Conservation (phyloP, 106 monocot species). For the Alisma plantagoaquatica region DNA sequence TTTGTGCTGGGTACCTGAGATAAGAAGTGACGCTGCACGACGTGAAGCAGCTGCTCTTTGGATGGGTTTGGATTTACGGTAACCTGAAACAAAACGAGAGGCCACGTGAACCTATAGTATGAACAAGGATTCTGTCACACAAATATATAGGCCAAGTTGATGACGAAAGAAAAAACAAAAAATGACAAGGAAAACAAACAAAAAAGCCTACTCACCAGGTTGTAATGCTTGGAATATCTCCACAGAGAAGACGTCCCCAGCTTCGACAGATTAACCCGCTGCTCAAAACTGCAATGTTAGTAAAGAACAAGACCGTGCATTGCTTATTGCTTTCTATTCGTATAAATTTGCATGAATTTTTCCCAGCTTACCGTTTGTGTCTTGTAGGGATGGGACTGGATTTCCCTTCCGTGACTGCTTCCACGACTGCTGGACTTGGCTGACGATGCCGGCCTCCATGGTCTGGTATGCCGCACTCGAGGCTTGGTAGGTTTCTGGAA, state of each 20-base stretch:
- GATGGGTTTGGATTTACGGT: constrained; percentile 57
- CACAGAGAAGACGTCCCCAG: constrained; percentile 55
- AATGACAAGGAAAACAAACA: no score
- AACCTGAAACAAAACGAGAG: constrained; percentile 19
- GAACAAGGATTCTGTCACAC: background rate
- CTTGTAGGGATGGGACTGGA: constrained; percentile 33
- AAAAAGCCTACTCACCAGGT: constrained; percentile 37
- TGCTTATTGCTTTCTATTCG: background rate
- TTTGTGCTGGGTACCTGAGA: constrained; percentile 37
- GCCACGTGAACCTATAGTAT: background rate
- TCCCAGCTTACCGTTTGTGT: constrained; percentile 40
- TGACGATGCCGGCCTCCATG: constrained; percentile 62
- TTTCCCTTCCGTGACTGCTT: constrained; percentile 21
- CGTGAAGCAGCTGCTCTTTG: constrained; percentile 57
- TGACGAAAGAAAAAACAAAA: no score
- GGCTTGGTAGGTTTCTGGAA: constrained; percentile 68
- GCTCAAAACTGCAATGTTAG: constrained; percentile 1
- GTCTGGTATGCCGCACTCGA: constrained; percentile 53
- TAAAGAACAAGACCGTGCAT: background rate
- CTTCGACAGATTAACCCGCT: constrained; percentile 68
- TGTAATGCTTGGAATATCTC: constrained; percentile 88
- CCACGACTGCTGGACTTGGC: constrained; percentile 33
- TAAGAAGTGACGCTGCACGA: constrained; percentile 61
- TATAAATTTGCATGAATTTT: background rate
- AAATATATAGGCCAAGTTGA: no score